Conservation (phyloP, 2,329 filamentous ascomycete species). For the Bipolaris gigantea region DNA sequence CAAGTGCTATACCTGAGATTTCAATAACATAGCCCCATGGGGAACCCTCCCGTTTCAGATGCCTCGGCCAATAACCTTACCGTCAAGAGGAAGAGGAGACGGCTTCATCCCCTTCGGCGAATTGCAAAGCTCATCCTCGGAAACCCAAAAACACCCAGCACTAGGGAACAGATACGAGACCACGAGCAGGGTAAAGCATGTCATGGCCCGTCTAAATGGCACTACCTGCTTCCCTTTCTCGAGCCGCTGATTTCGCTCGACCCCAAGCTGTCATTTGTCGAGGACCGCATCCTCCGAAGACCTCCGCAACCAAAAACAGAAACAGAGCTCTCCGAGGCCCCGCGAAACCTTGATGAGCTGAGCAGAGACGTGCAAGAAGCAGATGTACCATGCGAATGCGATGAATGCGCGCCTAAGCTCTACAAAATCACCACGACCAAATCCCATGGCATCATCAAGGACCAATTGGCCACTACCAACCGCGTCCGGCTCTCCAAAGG, state of each 20-base stretch:
- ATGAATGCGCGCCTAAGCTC: constrained; percentile 17
- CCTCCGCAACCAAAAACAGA: background rate
- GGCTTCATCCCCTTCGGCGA: constrained; percentile 10
- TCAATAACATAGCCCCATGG: constrained; percentile 9
- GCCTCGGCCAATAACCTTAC: background rate
- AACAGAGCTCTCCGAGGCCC: background rate
- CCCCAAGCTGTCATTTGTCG: constrained; percentile 17
- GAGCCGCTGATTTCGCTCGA: constrained; percentile 19
- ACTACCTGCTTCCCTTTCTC: constrained; percentile 18
- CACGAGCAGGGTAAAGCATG: constrained; percentile 6
- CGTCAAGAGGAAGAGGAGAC: constrained; percentile 9
- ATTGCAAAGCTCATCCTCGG: constrained; percentile 10
- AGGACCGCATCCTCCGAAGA: constrained; percentile 18
- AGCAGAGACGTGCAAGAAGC: constrained; percentile 4
- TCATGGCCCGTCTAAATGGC: constrained; percentile 14
- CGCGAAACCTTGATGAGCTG: constrained; percentile 9
- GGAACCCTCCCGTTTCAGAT: constrained; percentile 6
- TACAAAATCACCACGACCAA: constrained; percentile 12
- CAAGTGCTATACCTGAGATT: background rate
- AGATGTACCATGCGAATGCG: constrained; percentile 14
- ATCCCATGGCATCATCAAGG: constrained; percentile 14
- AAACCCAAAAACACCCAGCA: constrained; percentile 1
- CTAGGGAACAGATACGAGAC: background rate
- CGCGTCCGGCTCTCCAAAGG: background rate
- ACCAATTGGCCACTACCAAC: background rate